Percentiles rank a stretch among this genome's conserved stretches.
Evolutionary conservation across 805 yeast genomes (phyloP).

Genomic region (Candida oleophila): DNA sequence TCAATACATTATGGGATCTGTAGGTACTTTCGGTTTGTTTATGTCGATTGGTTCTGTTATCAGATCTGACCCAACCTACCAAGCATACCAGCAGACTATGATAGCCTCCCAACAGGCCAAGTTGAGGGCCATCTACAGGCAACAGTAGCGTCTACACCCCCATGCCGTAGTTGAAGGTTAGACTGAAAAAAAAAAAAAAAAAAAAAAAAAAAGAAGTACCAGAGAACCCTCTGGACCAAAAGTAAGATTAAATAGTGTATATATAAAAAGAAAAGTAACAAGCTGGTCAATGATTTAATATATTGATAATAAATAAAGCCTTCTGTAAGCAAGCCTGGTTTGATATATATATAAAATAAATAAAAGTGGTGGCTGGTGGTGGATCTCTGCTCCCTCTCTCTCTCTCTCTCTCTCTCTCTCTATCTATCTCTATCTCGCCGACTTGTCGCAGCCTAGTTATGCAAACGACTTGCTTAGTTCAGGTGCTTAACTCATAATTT

Average conservation of each 20-base stretch:
- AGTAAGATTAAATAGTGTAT: not conserved
- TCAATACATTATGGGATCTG: constrained; percentile 93
- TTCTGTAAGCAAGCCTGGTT: too few relatives aligned
- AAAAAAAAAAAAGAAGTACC: not conserved
- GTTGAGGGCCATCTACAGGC: constrained; percentile 28
- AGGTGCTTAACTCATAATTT: too few relatives aligned
- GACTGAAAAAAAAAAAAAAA: constrained; percentile 5
- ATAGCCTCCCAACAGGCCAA: constrained; percentile 25
- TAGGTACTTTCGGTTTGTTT: constrained; percentile 93
- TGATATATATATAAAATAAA: too few relatives aligned
- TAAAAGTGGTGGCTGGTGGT: too few relatives aligned
- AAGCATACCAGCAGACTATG: constrained; percentile 30
- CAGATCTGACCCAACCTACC: constrained; percentile 61
- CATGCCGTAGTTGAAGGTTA: not conserved
- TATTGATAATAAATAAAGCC: too few relatives aligned
- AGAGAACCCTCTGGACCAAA: too few relatives aligned
- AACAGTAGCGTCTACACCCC: not conserved
- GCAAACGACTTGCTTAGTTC: too few relatives aligned
- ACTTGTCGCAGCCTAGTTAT: too few relatives aligned
- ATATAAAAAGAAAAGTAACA: not conserved
- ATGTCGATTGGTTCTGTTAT: constrained; percentile 95
- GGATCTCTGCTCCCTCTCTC: too few relatives aligned
- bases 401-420: too few relatives aligned
- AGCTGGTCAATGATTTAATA: too few relatives aligned
- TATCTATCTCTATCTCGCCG: too few relatives aligned